Percentiles rank a stretch among this genome's conserved stretches.
Conservation (phyloP, 106 monocot species). For the Amphibolis antarctica region DNA sequence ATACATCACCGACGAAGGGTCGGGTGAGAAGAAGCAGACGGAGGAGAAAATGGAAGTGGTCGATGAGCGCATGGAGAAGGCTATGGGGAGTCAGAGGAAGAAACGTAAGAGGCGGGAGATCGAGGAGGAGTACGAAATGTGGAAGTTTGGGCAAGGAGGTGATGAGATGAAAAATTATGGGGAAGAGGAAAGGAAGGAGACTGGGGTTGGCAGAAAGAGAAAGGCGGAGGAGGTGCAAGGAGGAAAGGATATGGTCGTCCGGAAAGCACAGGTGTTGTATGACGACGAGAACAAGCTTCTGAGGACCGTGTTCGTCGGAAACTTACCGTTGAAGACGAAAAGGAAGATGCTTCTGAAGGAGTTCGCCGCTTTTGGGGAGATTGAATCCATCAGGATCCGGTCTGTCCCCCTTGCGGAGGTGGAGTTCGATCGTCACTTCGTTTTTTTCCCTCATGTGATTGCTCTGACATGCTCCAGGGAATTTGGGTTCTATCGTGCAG, state of each 20-base stretch:
- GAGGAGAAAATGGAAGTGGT: slow-evolving; percentile 20
- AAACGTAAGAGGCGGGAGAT: slow-evolving; percentile 76
- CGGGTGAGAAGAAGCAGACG: slow-evolving; percentile 15
- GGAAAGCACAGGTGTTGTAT: slow-evolving; percentile 30
- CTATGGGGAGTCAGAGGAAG: slow-evolving; percentile 19
- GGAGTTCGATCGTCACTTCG: slow-evolving; percentile 8
- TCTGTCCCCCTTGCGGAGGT: slow-evolving; percentile 78
- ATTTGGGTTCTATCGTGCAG: slow-evolving; percentile 25
- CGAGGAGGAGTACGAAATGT: slow-evolving; percentile 40
- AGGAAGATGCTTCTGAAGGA: slow-evolving; percentile 66
- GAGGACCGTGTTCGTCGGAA: slow-evolving; percentile 88
- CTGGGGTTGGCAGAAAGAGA: slow-evolving; percentile 64
- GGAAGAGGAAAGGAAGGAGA: slow-evolving; percentile 6
- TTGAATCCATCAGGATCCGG: slow-evolving; percentile 77
- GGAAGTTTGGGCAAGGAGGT: slow-evolving; percentile 8
- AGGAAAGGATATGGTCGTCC: slow-evolving; percentile 8
- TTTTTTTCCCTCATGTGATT: neutral
- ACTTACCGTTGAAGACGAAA: slow-evolving; percentile 69
- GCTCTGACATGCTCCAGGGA: neutral
- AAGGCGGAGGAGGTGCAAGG: slow-evolving; percentile 38
- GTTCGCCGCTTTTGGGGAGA: slow-evolving; percentile 63
- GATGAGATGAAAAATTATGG: slow-evolving; percentile 5
- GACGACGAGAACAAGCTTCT: slow-evolving; percentile 87
- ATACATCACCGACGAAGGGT: neutral
- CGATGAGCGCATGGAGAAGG: slow-evolving; percentile 1